Evolutionary conservation across 768 basidiomycete species (phyloP), one percentile per base, ranked within the genome.

Genomic region (Royoungia palumana): DNA sequence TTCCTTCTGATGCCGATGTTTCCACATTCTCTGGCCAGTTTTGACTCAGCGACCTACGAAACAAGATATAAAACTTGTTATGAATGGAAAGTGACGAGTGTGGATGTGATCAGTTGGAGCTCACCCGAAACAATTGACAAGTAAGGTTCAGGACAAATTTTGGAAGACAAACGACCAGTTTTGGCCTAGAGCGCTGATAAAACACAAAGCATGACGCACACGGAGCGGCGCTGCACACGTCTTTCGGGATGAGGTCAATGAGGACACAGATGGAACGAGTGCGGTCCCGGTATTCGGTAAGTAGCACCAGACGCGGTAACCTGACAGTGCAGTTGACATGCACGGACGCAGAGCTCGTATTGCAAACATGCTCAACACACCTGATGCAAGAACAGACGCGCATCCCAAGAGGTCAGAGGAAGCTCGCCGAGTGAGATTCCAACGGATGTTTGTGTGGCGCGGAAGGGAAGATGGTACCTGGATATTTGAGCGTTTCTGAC

Each of bases 181-280:
- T 44, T 25, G 16, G 42, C n/a, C n/a, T n/a, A n/a, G n/a, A n/a
- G 40, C 25, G 41, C 14, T 42, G 45, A 40, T 39, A 32, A 32
- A 14, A 32, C 32, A 32, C 32, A 39, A 46, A 24, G 13, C 41
- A 46, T 44, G 36, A 44, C 32, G 37, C 43, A 45, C 22, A 41
- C 37, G 34, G 36, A 53, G 41, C 51, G 40, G 48, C 21, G 35
- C 17, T n/a, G n/a, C 20, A 10, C 12, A 27, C 21, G 14, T 40
- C 32, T 14, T 14, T 38, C n/a, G 43, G 44, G 16, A 40, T 47
- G 51, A 46, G 41, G 28, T 50, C 43, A 44, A 24, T 32, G 48
- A 46, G 60, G 54, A 43, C 44, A 51, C 11, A 44, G 32, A 16
- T 39, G 55, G 58, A 37, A 17, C 35, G 39, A 61, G 41, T 28